Percentiles rank a stretch among this genome's conserved stretches.
Evolutionary conservation across 306 rosid species (phyloP).

Genomic region (Pyrus bretschneideri): DNA sequence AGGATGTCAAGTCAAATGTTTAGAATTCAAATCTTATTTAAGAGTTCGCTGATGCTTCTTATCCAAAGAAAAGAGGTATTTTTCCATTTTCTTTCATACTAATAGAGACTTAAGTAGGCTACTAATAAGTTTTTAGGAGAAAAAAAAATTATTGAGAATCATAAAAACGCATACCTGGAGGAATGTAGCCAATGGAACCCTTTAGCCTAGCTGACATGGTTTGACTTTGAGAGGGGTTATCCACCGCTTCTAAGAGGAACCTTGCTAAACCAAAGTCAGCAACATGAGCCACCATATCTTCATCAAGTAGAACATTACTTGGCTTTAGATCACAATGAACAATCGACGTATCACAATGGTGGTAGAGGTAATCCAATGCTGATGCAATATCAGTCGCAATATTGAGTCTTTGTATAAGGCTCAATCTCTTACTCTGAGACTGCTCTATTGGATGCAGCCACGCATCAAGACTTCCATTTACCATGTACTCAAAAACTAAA

Average conservation of each 20-base stretch:
- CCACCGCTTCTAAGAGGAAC: constrained; percentile 1
- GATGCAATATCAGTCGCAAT: constrained; percentile 11
- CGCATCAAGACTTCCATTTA: constrained; percentile 22
- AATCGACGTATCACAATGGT: constrained; percentile 11
- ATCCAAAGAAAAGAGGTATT: too few species aligned
- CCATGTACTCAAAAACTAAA: constrained; percentile 28
- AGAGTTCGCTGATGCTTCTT: background rate
- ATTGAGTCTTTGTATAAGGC: constrained; percentile 20
- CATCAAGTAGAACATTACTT: constrained; percentile 21
- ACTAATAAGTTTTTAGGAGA: background rate
- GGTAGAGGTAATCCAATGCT: constrained; percentile 14
- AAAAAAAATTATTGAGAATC: background rate
- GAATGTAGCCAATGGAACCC: background rate
- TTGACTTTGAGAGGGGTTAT: background rate
- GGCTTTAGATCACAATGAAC: constrained; percentile 34
- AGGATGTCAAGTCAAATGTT: too few species aligned
- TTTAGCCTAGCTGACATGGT: background rate
- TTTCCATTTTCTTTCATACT: too few species aligned
- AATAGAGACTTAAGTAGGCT: too few species aligned
- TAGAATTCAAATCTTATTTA: background rate
- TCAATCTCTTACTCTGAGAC: constrained; percentile 3
- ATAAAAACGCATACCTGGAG: background rate
- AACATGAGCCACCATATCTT: constrained; percentile 31
- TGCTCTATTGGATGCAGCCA: constrained; percentile 21
- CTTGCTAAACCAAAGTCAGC: constrained; percentile 23